phyloP scores from a whole-genome alignment of 2,329 filamentous ascomycete species.

The Tolypocladium nubicola region DNA sequence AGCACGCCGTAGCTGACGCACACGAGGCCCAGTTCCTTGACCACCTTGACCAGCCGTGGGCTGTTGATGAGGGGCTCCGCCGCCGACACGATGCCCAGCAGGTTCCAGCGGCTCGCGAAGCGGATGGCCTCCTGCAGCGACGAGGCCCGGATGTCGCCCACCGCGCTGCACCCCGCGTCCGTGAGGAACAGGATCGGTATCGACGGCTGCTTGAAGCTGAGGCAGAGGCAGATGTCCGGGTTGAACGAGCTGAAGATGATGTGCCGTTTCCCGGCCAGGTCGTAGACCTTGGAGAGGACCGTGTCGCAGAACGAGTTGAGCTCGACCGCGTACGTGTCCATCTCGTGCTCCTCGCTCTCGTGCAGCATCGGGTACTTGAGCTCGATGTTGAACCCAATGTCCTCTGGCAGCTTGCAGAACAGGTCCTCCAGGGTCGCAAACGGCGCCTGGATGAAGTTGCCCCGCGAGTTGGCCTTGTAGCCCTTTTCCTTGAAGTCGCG shows the following conservation, averaged over 20 bases:
- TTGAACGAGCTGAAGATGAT: conserved; percentile 98
- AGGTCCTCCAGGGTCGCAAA: conserved; percentile 94
- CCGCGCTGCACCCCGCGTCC: conserved; percentile 70
- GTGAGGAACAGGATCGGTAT: conserved; percentile 93
- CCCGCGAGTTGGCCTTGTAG: conserved; percentile 90
- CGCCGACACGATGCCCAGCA: conserved; percentile 83
- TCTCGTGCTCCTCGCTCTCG: conserved; percentile 88
- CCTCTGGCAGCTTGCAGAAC: conserved; percentile 71
- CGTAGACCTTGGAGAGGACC: conserved; percentile 81
- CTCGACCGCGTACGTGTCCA: conserved; percentile 94
- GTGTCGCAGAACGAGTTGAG: conserved; percentile 95
- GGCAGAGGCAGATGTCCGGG: conserved; percentile 86
- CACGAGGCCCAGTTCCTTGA: conserved; percentile 88
- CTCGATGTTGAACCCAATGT: conserved; percentile 95
- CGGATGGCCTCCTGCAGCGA: conserved; percentile 92
- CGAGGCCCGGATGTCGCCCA: conserved; percentile 81
- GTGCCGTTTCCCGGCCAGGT: conserved; percentile 70
- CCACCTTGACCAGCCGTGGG: conserved; percentile 78
- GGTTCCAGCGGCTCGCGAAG: conserved; percentile 89
- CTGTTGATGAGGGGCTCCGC: conserved; percentile 82
- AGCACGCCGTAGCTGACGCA: conserved; percentile 88
- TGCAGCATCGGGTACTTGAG: conserved; percentile 99
- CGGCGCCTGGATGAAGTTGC: conserved; percentile 88
- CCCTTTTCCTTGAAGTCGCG: conserved; percentile 90
- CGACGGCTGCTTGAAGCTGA: conserved; percentile 94